Base-by-base conservation (phyloP, 202 grass and related monocot genomes). In the Sporobolus alterniflorus region DNA sequence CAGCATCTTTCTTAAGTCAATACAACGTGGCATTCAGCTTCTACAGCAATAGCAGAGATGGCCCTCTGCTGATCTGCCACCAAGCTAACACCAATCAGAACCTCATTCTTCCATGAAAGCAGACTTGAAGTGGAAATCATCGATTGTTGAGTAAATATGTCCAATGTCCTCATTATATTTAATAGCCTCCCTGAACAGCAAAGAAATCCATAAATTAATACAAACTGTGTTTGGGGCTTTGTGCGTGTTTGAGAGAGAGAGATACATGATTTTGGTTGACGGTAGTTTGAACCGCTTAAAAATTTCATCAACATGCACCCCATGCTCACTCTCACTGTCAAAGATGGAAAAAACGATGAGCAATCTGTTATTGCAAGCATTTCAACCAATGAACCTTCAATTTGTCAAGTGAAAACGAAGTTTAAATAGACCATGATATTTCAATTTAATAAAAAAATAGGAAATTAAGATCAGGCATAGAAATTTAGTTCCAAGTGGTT, bases 231-330 rank as follows among this genome's bases (percentile, higher is more conserved):
- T 1, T 21, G 31, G 7, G 28, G 7, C 20, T 20, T 4, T 24
- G n/a, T 4, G 55, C 1, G 11, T 26, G 11, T 13, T 9, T 26
- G 59, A 20, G 18, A 52, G 31, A 34, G 81, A 65, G 50, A 40
- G 47, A 78, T 52, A 76, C 92, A 34, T 90, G 65, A 96, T 88
- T 77, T 92, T 94, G 32, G 16, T 9, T 33, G 13, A 47, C 1
- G 93, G 70, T 49, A 92, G 57, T 62, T 82, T 83, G 39, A 99
- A 82, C 44, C 78, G 85, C 67, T 85, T 91, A 48, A 50, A 56
- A 49, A 99, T 79, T 92, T 99, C 93, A 71, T 96, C 85, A 13
- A 92, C 29, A 69, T 99, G 93, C 43, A 99, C 87, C 3, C 96
- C 96, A n/a, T 99, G 96, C 22, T 94, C 93, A 34, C 60, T 99